Evolutionary conservation across 148 eudicot species (phyloP).

Genomic region (Cornus kousa): DNA sequence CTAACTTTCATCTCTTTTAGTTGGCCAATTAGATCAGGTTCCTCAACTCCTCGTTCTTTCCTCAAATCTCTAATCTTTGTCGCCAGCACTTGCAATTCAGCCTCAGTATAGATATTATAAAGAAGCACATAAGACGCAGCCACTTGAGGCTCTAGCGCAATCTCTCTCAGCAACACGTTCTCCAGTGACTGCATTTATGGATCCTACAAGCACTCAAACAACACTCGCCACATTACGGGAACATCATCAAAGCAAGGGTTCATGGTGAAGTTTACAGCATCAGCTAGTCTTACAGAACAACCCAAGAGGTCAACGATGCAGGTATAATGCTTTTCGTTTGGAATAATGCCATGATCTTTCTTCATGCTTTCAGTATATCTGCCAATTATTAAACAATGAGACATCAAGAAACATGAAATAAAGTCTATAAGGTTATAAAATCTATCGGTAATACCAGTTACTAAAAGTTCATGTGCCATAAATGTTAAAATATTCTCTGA

Average conservation of each 20-base stretch:
- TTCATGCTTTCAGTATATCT: conserved; percentile 30
- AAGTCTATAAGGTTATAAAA: too few relatives aligned
- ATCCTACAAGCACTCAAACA: conserved; percentile 29
- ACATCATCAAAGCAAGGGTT: conserved; percentile 14
- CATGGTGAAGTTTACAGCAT: conserved; percentile 24
- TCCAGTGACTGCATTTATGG: conserved; percentile 21
- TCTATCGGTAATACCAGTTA: too few relatives aligned
- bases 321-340: conserved; percentile 31
- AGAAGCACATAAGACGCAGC: conserved; percentile 27
- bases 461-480: too few relatives aligned
- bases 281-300: conserved; percentile 35
- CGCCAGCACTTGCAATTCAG: conserved; percentile 22
- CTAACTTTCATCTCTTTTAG: too few relatives aligned
- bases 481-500: too few relatives aligned
- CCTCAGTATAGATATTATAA: conserved; percentile 20
- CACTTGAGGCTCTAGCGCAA: conserved; percentile 18
- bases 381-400: not conserved
- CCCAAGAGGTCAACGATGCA: conserved; percentile 36
- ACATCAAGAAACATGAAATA: too few relatives aligned
- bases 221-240: conserved; percentile 29
- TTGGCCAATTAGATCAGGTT: conserved; percentile 22
- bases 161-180: conserved; percentile 20
- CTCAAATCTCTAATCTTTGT: conserved; percentile 19
- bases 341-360: conserved; percentile 20
- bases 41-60: conserved; percentile 21